A percentile compares a stretch with the other conserved stretches of the same genome.
Conservation (phyloP, 148 eudicot genomes). For the Rhododendron henanense region DNA sequence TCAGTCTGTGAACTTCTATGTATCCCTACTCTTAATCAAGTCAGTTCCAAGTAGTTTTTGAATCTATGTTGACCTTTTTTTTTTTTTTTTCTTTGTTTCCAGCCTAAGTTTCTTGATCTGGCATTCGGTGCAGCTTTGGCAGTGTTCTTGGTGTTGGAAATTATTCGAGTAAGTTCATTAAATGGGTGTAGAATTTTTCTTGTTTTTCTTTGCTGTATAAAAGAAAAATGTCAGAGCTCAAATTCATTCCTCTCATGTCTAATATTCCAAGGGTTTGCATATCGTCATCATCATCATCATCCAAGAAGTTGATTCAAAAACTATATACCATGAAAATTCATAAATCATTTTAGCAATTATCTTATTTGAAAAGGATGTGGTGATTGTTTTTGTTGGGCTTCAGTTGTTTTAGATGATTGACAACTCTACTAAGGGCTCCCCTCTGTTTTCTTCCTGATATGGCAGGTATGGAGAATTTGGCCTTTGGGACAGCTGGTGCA, state of each 20-base stretch:
- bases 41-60: not conserved
- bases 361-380: not conserved
- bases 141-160: conserved; percentile 79
- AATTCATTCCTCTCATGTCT: not conserved
- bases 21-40: not conserved
- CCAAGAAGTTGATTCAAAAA: not conserved
- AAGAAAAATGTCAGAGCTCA: not conserved
- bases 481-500: conserved; percentile 81
- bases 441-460: not conserved
- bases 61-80: not conserved
- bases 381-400: not conserved
- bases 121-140: conserved; percentile 97
- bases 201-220: not conserved
- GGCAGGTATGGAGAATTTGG: conserved; percentile 97
- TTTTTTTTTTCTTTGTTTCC: conserved; percentile 16
- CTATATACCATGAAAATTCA: not conserved
- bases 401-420: not conserved
- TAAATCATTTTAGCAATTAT: not conserved
- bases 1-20: not conserved
- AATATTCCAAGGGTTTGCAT: not conserved
- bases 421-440: not conserved
- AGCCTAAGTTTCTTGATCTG: conserved; percentile 86
- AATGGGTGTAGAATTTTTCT: not conserved
- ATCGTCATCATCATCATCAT: not conserved
- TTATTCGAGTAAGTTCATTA: conserved; percentile 69